Conservation (phyloP, 176 grass and related monocot genomes). For the Coix lacrymajobi region DNA sequence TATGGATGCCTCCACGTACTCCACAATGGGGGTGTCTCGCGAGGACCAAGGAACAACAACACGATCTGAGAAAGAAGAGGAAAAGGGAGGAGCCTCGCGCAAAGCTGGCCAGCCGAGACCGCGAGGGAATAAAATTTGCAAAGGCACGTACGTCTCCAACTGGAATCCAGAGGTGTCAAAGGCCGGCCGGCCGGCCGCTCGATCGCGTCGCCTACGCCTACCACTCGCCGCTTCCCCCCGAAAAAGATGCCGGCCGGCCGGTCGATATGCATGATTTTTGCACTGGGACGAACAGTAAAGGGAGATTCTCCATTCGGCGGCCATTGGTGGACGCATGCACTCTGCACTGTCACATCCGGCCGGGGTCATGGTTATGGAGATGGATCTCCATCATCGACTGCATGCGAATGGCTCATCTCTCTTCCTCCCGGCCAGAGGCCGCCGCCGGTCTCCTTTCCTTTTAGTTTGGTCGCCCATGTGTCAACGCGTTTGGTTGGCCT, state of each 20-base stretch:
- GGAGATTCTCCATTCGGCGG: no score
- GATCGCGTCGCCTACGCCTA: conserved; percentile 15
- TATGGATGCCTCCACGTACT: neutral
- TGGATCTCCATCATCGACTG: neutral
- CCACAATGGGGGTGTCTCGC: neutral
- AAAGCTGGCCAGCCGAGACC: no score
- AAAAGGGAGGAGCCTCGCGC: neutral
- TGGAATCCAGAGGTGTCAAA: conserved; percentile 3
- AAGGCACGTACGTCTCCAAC: neutral
- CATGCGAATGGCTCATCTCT: neutral
- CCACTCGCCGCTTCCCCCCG: conserved; percentile 41
- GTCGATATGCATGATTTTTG: no score
- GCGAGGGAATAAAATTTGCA: neutral
- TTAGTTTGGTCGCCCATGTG: conserved; percentile 11
- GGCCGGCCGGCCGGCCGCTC: neutral
- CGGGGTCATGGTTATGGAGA: no score
- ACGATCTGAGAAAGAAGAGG: neutral
- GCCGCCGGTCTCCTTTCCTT: neutral
- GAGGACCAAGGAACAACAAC: conserved; percentile 22
- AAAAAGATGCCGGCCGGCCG: neutral
- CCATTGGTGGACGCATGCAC: neutral
- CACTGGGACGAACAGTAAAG: no score
- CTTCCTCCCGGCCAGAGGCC: no score
- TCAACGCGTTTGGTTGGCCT: conserved; percentile 16
- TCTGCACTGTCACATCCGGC: neutral